Base-by-base conservation (phyloP, 257 asterid genomes). In the Linderniella brevidens region DNA sequence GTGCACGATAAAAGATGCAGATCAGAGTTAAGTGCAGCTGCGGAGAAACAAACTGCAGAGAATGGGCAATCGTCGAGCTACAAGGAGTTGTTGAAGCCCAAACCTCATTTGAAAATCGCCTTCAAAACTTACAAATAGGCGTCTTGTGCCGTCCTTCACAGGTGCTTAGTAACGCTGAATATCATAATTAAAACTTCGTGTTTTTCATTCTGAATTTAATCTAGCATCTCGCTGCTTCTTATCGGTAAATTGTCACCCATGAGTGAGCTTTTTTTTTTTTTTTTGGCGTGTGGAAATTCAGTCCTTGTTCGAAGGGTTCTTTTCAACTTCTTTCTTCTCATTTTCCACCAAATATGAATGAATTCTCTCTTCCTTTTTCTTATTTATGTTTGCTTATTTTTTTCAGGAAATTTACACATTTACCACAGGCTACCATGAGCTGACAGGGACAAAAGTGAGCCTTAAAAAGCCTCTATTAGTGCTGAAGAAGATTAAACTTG, bases 61-160 rank as follows among this genome's bases (percentile, higher is more conserved):
- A 90, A 60, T 85, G 94, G 99, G 99, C 93, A 19, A 57, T 90
- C 11, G 65, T 85, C 53, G 99, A 90, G 63, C 74, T 85, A 36
- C 99, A 90, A 64, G 96, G 99, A 35, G 69, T 70, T 10, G 78
- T 90, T 35, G 93, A 90, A 67, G 76, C 81, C 19, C 96, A 85
- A 51, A 73, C 92, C 56, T 50, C 76, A 13, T 65, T 77, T 56
- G 66, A 67, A 42, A 53, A 68, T 64, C 68, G 65, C 59, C 66
- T 85, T 51, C 88, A 77, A 25, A 69, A 69, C 69, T 92, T 90
- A 56, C 81, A 70, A 36, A 81, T 90, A 54, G 96, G 99, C 50
- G 12, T 70, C 51, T 92, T 90, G 19, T 90, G 96, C 70, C 92
- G 96, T 58, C 83, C 85, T 58, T 64, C 94, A 64, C 83, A 78